Evolutionary conservation across 2,329 filamentous ascomycete species (phyloP), one percentile per base, ranked within the genome.

Genomic region (Mollisia scopiformis): DNA sequence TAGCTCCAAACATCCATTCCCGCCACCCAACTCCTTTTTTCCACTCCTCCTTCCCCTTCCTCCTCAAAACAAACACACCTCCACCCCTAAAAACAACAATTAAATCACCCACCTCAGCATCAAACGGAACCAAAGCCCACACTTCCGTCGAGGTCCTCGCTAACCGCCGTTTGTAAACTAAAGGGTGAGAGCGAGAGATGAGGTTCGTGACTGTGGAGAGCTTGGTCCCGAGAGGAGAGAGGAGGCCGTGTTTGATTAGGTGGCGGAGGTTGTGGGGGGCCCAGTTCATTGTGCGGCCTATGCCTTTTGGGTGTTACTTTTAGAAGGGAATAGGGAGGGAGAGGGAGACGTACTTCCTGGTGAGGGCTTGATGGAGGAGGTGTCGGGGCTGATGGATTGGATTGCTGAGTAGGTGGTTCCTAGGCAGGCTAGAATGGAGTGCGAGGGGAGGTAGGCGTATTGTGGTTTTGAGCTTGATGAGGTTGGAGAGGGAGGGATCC

Each of bases 271-370:
- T 39, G 27, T 46, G 55, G 19, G 55, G 43, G 23, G 37, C 27
- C 57, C 57, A 59, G 27, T 21, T 59, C 25, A 51, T n/a, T n/a
- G n/a, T 52, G 16, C 57, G 51, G 2, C 52, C 52, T n/a, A 55
- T 59, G n/a, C n/a, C n/a, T n/a, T n/a, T n/a, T n/a, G n/a, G n/a
- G n/a, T n/a, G n/a, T n/a, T n/a, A n/a, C n/a, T n/a, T n/a, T n/a
- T n/a, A n/a, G n/a, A n/a, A n/a, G n/a, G n/a, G n/a, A n/a, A n/a
- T n/a, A n/a, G n/a, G n/a, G n/a, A n/a, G n/a, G n/a, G n/a, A n/a
- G n/a, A n/a, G n/a, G n/a, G n/a, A n/a, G n/a, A n/a, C n/a, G n/a
- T n/a, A 30, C 41, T 51, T 8, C 37, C 50, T 47, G 37, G 16
- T 31, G 27, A 37, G 11, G 54, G 21, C 27, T 43, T 41, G 11